Conservation (phyloP, 305 asterid genomes). For the Striga hermonthica region DNA sequence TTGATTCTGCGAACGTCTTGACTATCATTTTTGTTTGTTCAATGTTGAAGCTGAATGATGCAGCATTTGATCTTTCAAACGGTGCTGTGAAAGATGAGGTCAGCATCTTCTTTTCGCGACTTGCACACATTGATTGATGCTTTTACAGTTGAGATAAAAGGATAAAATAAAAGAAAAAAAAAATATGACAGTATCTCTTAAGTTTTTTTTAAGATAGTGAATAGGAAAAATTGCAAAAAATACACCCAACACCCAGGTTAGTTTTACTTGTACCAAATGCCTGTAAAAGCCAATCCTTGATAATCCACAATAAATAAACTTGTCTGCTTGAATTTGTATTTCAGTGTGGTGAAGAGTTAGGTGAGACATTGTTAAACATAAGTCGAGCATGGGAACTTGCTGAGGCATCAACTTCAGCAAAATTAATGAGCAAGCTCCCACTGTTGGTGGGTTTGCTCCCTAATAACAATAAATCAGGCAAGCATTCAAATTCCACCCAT, state of each 20-base stretch:
- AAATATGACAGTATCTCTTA: not conserved
- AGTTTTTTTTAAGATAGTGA: not conserved
- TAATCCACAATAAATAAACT: not conserved
- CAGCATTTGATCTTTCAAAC: conserved; percentile 95
- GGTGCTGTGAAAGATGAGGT: conserved; percentile 87
- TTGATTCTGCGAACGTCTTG: conserved; percentile 23
- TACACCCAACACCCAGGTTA: not conserved
- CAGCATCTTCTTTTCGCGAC: conserved; percentile 27
- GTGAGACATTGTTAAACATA: conserved; percentile 61
- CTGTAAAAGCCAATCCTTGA: not conserved
- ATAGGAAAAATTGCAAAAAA: not conserved
- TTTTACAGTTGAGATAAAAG: not conserved
- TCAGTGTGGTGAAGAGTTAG: conserved; percentile 87
- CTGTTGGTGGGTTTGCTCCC: conserved; percentile 42
- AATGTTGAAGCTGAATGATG: conserved; percentile 83
- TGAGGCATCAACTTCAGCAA: conserved; percentile 64
- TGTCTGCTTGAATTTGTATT: conserved; percentile 26
- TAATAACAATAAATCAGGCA: conserved; percentile 69
- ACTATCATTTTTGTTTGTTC: conserved; percentile 4
- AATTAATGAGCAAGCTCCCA: conserved; percentile 62
- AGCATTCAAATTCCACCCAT: conserved; percentile 24
- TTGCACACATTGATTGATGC: not conserved
- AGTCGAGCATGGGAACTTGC: conserved; percentile 89
- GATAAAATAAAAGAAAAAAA: not conserved
- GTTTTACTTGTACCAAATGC: conserved; percentile 16